A percentile compares a stretch with the other conserved stretches of the same genome.
phyloP scores from a whole-genome alignment of 805 yeast species.

The Ogataea glucozyma region DNA sequence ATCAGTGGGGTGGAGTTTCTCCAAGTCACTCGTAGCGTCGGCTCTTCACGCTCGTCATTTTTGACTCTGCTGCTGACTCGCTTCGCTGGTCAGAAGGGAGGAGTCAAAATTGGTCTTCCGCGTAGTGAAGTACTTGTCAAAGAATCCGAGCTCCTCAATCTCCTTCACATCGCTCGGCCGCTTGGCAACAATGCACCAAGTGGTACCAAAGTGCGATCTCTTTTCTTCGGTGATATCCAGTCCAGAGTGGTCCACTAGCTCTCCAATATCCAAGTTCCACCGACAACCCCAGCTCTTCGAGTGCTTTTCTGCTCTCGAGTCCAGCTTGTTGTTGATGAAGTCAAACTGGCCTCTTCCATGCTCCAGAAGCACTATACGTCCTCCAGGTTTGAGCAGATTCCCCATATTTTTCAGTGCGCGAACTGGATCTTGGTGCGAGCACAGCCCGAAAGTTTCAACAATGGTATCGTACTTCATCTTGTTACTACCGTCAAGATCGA shows the following conservation, averaged over 20 bases:
- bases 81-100: slow-evolving; percentile 15
- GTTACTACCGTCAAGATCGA: slow-evolving; percentile 41
- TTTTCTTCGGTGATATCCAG: slow-evolving; percentile 78
- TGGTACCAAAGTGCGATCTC: slow-evolving; percentile 87
- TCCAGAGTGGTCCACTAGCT: slow-evolving; percentile 78
- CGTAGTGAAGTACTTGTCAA: slow-evolving; percentile 49
- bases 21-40: too few species aligned
- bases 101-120: slow-evolving; percentile 35
- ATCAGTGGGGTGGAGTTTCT: too few species aligned
- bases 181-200: slow-evolving; percentile 82
- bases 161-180: slow-evolving; percentile 63
- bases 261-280: slow-evolving; percentile 95
- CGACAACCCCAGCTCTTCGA: slow-evolving; percentile 94
- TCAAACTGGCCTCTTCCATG: slow-evolving; percentile 89
- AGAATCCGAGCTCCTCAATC: slow-evolving; percentile 47
- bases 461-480: slow-evolving; percentile 82
- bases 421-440: slow-evolving; percentile 95
- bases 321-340: slow-evolving; percentile 76
- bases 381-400: slow-evolving; percentile 78
- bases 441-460: slow-evolving; percentile 90
- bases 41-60: neutral
- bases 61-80: neutral
- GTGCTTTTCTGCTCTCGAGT: slow-evolving; percentile 78
- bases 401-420: slow-evolving; percentile 75
- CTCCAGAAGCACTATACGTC: slow-evolving; percentile 82